A percentile compares a stretch with the other conserved stretches of the same genome.
Evolutionary conservation across 352 stramenopile species (phyloP).

Genomic region (Phytophthora capsici): DNA sequence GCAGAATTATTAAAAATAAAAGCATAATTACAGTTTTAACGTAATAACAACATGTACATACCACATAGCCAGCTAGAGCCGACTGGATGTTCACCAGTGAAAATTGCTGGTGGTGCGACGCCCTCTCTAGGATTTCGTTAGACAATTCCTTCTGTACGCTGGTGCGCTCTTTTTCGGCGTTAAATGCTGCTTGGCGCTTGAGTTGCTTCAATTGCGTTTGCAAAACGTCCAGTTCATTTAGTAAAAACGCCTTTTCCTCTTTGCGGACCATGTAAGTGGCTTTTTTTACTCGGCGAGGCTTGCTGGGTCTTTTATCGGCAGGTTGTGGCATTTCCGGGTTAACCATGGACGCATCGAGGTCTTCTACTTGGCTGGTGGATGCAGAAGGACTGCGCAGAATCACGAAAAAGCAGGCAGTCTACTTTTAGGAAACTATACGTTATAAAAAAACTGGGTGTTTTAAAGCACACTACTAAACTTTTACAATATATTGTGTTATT

Average conservation of each 20-base stretch:
- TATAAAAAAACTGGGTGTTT: too few species aligned
- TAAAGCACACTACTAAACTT: too few species aligned
- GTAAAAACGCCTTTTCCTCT: conserved; percentile 45
- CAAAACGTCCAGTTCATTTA: conserved; percentile 37
- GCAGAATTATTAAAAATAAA: neutral
- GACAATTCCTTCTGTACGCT: conserved; percentile 18
- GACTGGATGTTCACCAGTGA: conserved; percentile 44
- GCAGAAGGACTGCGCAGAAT: neutral
- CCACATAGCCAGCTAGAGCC: conserved; percentile 38
- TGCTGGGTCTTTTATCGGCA: conserved; percentile 10
- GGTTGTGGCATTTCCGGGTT: conserved; percentile 3
- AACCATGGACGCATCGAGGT: conserved; percentile 12
- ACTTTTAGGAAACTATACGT: too few species aligned
- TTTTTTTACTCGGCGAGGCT: conserved; percentile 23
- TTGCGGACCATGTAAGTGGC: conserved; percentile 34
- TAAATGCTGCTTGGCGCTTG: conserved; percentile 12
- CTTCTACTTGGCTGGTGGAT: conserved; percentile 10
- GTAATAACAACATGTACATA: conserved; percentile 1
- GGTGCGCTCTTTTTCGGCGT: conserved; percentile 9
- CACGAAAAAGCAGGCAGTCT: neutral
- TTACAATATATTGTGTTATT: too few species aligned
- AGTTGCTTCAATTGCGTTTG: conserved; percentile 39
- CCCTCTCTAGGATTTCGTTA: conserved; percentile 19
- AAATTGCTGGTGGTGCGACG: conserved; percentile 25
- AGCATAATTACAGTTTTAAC: too few species aligned